Evolutionary conservation across 164 flowering plant genomes (phyloP), one percentile per base, ranked within the genome.

Genomic region (Hamamelis virginiana): DNA sequence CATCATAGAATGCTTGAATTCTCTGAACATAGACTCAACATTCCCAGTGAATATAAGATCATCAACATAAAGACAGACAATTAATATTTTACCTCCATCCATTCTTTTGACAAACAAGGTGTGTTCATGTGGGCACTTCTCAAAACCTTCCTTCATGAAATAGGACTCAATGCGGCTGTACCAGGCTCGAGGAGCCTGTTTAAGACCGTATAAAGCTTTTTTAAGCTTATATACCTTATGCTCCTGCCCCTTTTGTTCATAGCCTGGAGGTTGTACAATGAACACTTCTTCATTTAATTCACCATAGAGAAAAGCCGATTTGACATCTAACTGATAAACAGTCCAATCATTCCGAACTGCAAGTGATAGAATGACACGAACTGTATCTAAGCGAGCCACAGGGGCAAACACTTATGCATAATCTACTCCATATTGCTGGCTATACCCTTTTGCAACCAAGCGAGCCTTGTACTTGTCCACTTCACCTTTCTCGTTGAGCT

Each of bases 21-120:
- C 9, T 1, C 1, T 46, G 46, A 55, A 9, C 26, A 55, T 3
- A 65, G 5, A 8, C 26, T 22, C 13, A 25, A 59, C 62, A 5
- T 25, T 53, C 2, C 41, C 41, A 33, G 41, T 33, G 15, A 55
- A 38, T 6, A 71, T 18, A 28, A 65, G 25, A 57, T 65, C 74
- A 57, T 65, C 74, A 65, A 71, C 74, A 26, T 71, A 71, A 9
- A 71, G 1, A 9, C 68, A 18, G 2, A 72, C 41, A 48, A 64
- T 22, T 5, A 72, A 9, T 9, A 66, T 12, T 22, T 59, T 55
- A 10, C 19, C 38, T 33, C 41, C 41, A 33, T 33, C 41, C 6
- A 2, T 33, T 33, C 4, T 2, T 33, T 33, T 33, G 2, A 33
- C 6, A 6, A 33, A 33, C 6, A 33, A 33, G 41, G 41, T 6